Conservation (phyloP, 106 monocot species). For the Agapanthus africanus region DNA sequence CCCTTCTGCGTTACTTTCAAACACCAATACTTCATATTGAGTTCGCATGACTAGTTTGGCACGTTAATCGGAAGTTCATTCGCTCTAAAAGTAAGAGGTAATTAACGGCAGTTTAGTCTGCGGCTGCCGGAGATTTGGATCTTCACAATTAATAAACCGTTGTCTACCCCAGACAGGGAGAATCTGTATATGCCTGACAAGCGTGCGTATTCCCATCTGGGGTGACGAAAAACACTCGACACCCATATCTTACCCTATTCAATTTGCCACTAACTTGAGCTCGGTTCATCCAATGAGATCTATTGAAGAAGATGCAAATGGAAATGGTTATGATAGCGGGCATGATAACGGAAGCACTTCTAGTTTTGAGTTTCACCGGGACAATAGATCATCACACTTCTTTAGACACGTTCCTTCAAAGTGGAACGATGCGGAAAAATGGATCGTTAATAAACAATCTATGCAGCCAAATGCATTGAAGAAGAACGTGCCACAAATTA, state of each 20-base stretch:
- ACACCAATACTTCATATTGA: too few relatives aligned
- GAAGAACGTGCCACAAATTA: constrained; percentile 24
- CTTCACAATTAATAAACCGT: too few relatives aligned
- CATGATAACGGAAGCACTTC: constrained; percentile 35
- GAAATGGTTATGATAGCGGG: constrained; percentile 39
- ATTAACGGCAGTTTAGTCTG: too few relatives aligned
- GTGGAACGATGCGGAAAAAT: constrained; percentile 97
- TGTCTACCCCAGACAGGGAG: too few relatives aligned
- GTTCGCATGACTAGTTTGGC: too few relatives aligned
- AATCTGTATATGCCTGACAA: too few relatives aligned
- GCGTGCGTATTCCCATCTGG: too few relatives aligned
- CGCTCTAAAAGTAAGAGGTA: too few relatives aligned
- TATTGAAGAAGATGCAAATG: constrained; percentile 31
- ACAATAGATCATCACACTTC: constrained; percentile 34
- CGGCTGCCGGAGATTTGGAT: too few relatives aligned
- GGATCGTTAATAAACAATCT: constrained; percentile 47
- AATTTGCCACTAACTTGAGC: constrained; percentile 19
- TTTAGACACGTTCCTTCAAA: constrained; percentile 70
- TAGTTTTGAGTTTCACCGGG: constrained; percentile 72
- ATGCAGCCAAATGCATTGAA: constrained; percentile 37
- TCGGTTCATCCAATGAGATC: constrained; percentile 31
- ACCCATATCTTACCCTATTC: constrained; percentile 14
- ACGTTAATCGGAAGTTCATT: too few relatives aligned
- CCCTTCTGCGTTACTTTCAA: too few relatives aligned
- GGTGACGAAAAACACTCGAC: too few relatives aligned